These are phyloP conservation scores for Starmerella geochares DNA, from an alignment of 805 yeast species.

Conservation along the genomic window DNA sequence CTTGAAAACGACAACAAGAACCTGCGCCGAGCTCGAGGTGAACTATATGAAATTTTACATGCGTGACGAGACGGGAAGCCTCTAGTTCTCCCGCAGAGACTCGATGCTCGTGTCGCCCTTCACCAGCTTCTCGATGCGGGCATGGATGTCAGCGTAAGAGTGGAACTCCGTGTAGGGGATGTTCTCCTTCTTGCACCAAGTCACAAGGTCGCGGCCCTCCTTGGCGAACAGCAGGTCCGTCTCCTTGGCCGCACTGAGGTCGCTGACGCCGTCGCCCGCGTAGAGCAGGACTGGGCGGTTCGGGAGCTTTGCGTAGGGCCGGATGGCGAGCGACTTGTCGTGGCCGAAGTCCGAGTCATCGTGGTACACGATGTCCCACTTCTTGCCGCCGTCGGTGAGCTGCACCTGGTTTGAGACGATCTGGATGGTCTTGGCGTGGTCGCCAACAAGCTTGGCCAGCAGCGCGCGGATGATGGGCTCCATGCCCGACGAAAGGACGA, in stretches of 20 bases:
- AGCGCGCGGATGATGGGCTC: constrained; percentile 76
- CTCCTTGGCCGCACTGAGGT: constrained; percentile 87
- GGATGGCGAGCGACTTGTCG: constrained; percentile 79
- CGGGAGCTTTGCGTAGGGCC: constrained; percentile 34
- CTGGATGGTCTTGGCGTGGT: constrained; percentile 59
- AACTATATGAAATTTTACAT: too few species aligned
- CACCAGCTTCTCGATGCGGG: constrained; percentile 47
- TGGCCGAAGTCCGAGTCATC: constrained; percentile 89
- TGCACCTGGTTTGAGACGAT: constrained; percentile 73
- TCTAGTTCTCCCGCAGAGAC: constrained; percentile 18
- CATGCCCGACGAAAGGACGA: constrained; percentile 91
- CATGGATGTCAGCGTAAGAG: constrained; percentile 61
- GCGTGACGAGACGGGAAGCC: too few species aligned
- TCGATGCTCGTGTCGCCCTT: constrained; percentile 32
- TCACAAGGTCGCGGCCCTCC: constrained; percentile 79
- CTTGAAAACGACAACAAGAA: too few species aligned
- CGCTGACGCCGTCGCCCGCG: constrained; percentile 97
- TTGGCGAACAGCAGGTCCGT: constrained; percentile 90
- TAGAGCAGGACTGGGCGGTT: constrained; percentile 65
- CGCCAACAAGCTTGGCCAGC: constrained; percentile 65
- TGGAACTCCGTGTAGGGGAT: constrained; percentile 81
- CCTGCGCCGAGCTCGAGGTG: too few species aligned
- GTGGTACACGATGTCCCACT: constrained; percentile 76
- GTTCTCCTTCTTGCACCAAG: constrained; percentile 66
- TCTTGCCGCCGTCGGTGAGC: constrained; percentile 40